Evolutionary conservation across 2,329 filamentous ascomycete genomes (phyloP).

Genomic region (Talaromyces albobiverticillius): DNA sequence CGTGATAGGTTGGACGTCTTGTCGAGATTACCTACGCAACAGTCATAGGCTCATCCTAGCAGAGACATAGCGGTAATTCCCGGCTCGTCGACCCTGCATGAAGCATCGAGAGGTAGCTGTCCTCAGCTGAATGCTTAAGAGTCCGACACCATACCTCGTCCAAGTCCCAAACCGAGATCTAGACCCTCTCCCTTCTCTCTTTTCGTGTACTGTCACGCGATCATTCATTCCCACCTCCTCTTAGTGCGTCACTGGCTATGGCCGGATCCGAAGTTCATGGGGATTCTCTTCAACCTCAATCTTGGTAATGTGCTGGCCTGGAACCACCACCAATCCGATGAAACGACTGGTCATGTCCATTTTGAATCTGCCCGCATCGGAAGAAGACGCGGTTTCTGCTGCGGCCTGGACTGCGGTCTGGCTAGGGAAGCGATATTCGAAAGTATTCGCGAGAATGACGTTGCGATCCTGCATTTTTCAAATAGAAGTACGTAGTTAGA

Average conservation of each 20-base stretch:
- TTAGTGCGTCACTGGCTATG: neutral
- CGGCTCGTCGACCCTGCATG: neutral
- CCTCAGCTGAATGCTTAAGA: neutral
- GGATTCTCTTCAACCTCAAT: constrained; percentile 75
- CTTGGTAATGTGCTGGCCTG: constrained; percentile 78
- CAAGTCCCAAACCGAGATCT: too few species aligned
- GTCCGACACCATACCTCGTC: neutral
- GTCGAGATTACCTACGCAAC: neutral
- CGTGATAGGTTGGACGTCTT: neutral
- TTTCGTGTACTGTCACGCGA: too few species aligned
- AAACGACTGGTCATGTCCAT: constrained; percentile 80
- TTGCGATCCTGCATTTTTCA: constrained; percentile 68
- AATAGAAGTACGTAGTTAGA: neutral
- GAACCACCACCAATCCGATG: constrained; percentile 85
- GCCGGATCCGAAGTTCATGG: constrained; percentile 12
- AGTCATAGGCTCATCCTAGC: neutral
- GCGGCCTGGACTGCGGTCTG: constrained; percentile 45
- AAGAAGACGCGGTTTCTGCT: neutral
- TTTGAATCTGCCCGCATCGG: constrained; percentile 44
- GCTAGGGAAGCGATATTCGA: constrained; percentile 82
- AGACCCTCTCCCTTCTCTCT: neutral
- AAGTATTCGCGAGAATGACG: constrained; percentile 77
- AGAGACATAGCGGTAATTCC: neutral
- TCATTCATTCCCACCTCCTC: too few species aligned
- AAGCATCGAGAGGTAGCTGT: neutral